Conservation (phyloP, 441 rosid genomes). For the Jatropha podagrica region DNA sequence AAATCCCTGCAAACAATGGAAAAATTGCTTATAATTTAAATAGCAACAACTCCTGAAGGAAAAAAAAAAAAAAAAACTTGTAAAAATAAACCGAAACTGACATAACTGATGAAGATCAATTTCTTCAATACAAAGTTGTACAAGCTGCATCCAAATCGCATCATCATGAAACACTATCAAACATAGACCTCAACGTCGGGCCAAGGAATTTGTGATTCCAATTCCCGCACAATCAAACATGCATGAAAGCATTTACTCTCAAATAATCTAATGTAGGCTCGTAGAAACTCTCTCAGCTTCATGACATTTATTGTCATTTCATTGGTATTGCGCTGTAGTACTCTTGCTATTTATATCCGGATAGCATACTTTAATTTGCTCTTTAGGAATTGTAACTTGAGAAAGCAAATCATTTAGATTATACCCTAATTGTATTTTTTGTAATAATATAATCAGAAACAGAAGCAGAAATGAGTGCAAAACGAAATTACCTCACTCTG, state of each 20-base stretch:
- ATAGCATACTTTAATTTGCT: not conserved
- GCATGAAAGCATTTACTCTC: not conserved
- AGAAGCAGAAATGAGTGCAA: conserved; percentile 4
- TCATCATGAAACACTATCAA: not conserved
- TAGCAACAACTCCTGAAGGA: not conserved
- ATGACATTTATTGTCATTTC: not conserved
- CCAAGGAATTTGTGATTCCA: not conserved
- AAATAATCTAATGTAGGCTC: not conserved
- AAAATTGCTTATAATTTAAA: not conserved
- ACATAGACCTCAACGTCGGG: too few relatives aligned
- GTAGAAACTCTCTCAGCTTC: too few relatives aligned
- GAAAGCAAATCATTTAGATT: not conserved
- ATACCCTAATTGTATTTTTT: conserved; percentile 2
- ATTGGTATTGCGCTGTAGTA: too few relatives aligned
- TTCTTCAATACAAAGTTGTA: not conserved
- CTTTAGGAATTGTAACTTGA: not conserved
- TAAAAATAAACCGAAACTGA: not conserved
- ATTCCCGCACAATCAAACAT: not conserved
- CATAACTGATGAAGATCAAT: not conserved
- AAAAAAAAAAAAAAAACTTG: not conserved
- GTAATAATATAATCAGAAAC: not conserved
- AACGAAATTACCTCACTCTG: conserved; percentile 49
- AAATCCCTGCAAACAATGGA: conserved; percentile 46
- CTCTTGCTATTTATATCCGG: not conserved
- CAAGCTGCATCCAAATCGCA: not conserved